Base-by-base conservation (phyloP, 2,329 filamentous ascomycete genomes). In the Curvularia verruculosa region DNA sequence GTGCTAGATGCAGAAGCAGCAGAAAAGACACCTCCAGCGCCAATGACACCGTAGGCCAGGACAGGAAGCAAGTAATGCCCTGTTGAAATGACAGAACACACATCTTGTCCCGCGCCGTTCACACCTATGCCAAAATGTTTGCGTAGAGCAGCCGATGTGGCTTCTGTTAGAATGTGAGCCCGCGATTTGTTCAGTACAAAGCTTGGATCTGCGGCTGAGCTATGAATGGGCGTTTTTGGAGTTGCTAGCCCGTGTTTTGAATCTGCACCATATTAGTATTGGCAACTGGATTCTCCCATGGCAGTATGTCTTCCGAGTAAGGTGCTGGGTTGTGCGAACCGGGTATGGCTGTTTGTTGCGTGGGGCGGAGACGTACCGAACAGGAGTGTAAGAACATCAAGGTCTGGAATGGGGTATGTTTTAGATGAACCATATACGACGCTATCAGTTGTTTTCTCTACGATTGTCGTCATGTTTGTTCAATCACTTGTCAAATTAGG, bases 1-100 rank as follows among this genome's bases (percentile, higher is more conserved):
- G 84, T 85, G 5, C 78, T 81, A 0, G 80, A 77, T 0, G 83
- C 77, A 45, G 79, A 83, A 0, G 83, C 83, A 5, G 83, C 81
- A 6, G 83, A 84, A 63, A 85, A 87, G 24, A 88, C 80, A 18
- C 84, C 86, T 1, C 82, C 85, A 2, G 85, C 84, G 3, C 83
- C 85, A 44, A 88, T 77, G 50, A 86, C 80, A 13, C 81, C 83
- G 60, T 80, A 87, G 65, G 85, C 84, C 1, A 85, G 61, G 12
- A 81, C 77, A 0, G 84, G 80, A 0, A 87, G 75, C 5, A 85
- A 76, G 44, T 81, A 81, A 61, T 87, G 83, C 1, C 85, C 85
- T 0, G 82, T 81, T 0, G 83, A 84, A 26, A 87, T 81, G 18
- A 82, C 79, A 3, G 85, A 81, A 13, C 87, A 82, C 4, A 87